phyloP scores from a whole-genome alignment of 2,329 filamentous ascomycete genomes.

The Exophiala sideris region DNA sequence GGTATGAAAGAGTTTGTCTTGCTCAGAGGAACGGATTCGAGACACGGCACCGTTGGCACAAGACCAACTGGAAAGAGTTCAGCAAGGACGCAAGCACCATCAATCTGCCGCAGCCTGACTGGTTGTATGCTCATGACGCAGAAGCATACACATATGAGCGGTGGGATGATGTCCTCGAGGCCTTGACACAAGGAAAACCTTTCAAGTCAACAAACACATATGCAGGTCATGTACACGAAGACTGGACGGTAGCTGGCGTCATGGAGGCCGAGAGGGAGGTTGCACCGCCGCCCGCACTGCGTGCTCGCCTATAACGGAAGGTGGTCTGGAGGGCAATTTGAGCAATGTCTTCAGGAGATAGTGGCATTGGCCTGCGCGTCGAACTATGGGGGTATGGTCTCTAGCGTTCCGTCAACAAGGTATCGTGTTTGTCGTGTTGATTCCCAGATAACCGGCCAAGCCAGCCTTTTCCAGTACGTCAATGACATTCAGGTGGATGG shows the following conservation, averaged over 20 bases:
- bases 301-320: too few relatives aligned
- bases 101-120: constrained; percentile 40
- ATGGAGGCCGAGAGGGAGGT: too few relatives aligned
- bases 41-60: constrained; percentile 16
- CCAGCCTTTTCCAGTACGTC: constrained; percentile 10
- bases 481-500: constrained; percentile 18
- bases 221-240: constrained; percentile 6
- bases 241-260: constrained; percentile 5
- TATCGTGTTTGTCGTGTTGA: constrained; percentile 10
- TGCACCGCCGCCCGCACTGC: too few relatives aligned
- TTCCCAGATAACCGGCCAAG: constrained; percentile 9
- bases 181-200: neutral
- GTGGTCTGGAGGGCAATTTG: too few relatives aligned
- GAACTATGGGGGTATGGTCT: too few relatives aligned
- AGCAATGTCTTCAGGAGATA: too few relatives aligned
- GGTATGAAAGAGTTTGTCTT: constrained; percentile 17
- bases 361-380: too few relatives aligned
- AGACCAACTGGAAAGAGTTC: constrained; percentile 13
- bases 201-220: constrained; percentile 2
- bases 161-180: constrained; percentile 28
- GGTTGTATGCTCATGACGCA: constrained; percentile 50
- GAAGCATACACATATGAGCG: constrained; percentile 45
- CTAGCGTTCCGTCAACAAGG: too few relatives aligned
- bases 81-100: neutral
- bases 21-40: constrained; percentile 21